These are phyloP conservation scores for Suillus decipiens DNA, from an alignment of 768 basidiomycete genomes.

Conservation along the genomic window DNA sequence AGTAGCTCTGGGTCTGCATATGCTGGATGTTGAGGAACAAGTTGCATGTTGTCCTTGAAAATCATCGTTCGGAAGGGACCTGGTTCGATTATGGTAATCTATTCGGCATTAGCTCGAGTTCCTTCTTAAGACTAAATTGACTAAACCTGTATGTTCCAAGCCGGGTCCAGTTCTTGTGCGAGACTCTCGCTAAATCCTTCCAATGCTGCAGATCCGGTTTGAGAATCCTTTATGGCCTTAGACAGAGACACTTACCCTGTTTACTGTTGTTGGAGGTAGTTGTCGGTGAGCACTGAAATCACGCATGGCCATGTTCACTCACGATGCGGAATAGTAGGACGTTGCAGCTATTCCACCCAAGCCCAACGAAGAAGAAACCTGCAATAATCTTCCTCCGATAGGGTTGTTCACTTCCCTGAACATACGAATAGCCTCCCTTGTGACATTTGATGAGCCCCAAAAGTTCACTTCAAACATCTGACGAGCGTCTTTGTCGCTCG, in stretches of 20 bases:
- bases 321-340: conserved; percentile 32
- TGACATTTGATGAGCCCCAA: conserved; percentile 34
- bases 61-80: conserved; percentile 22
- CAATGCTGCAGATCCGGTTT: conserved; percentile 19
- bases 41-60: neutral
- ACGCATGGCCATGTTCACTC: neutral
- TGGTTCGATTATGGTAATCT: conserved; percentile 12
- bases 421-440: conserved; percentile 31
- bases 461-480: conserved; percentile 41
- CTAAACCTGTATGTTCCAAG: conserved; percentile 32
- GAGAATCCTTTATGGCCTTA: neutral
- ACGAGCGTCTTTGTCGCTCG: conserved; percentile 32
- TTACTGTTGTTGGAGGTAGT: conserved; percentile 10
- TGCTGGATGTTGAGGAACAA: conserved; percentile 15
- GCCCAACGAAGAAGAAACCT: conserved; percentile 32
- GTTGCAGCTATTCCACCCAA: conserved; percentile 13
- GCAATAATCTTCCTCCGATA: conserved; percentile 37
- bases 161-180: conserved; percentile 25
- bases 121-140: neutral
- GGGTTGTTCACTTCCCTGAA: conserved; percentile 41
- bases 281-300: neutral
- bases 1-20: conserved; percentile 18
- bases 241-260: conserved; percentile 2
- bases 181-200: conserved; percentile 32
- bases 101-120: neutral